These are phyloP conservation scores for Heliocybe sulcata DNA, from an alignment of 1,284 basidiomycete genomes.

Conservation along the genomic window DNA sequence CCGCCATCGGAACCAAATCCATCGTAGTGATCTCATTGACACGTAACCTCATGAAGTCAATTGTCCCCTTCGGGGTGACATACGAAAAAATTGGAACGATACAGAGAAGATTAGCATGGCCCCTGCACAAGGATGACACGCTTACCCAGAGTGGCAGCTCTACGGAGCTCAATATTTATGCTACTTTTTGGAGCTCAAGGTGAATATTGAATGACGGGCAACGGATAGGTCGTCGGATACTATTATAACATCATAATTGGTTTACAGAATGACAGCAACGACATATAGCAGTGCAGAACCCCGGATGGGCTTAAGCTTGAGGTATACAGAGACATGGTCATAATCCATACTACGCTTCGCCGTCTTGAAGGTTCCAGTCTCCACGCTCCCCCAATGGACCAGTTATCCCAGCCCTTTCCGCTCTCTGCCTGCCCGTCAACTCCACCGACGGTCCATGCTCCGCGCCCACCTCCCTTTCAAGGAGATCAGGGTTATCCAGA, in stretches of 20 bases:
- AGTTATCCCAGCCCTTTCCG: background rate
- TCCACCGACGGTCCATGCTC: background rate
- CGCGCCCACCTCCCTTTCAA: background rate
- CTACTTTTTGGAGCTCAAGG: no score
- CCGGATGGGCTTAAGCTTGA: no score
- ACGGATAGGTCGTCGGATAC: no score
- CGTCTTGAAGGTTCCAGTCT: background rate
- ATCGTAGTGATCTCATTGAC: background rate
- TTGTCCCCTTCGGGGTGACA: conserved; percentile 3
- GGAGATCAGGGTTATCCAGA: background rate
- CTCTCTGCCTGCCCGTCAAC: background rate
- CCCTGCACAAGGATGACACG: conserved; percentile 4
- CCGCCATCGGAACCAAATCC: background rate
- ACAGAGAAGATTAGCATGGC: conserved; percentile 4
- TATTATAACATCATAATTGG: no score
- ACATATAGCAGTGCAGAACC: no score
- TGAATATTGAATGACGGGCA: no score
- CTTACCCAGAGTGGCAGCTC: conserved; percentile 1
- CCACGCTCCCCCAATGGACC: background rate
- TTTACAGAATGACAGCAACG: no score
- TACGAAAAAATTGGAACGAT: conserved; percentile 4
- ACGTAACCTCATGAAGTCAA: no score
- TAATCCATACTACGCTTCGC: background rate
- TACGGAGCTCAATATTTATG: conserved; percentile 3
- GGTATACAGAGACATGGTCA: no score